Evolutionary conservation across 2,329 filamentous ascomycete genomes (phyloP).

Genomic region (Colletotrichum theobromicola): DNA sequence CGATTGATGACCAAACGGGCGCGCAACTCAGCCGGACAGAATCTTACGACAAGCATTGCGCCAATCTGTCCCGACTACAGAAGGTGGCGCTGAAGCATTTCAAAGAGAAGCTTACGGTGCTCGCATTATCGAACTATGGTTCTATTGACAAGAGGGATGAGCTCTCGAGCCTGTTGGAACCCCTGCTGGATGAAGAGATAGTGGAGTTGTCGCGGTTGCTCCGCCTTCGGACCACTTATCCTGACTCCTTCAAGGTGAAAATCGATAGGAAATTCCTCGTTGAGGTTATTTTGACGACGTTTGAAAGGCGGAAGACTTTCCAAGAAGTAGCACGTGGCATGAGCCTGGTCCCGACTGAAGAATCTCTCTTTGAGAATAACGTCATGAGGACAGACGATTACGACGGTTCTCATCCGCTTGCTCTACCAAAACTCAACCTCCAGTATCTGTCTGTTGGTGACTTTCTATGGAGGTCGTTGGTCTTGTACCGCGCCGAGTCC

Average conservation of each 20-base stretch:
- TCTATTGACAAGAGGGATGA: conserved; percentile 83
- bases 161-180: conserved; percentile 75
- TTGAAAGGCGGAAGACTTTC: conserved; percentile 82
- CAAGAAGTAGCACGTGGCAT: conserved; percentile 77
- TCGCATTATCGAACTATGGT: conserved; percentile 91
- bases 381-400: conserved; percentile 85
- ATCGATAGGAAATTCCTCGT: conserved; percentile 68
- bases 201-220: conserved; percentile 71
- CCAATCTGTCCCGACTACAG: conserved; percentile 79
- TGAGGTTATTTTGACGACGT: conserved; percentile 76
- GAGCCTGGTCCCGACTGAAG: conserved; percentile 83
- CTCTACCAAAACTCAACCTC: conserved; percentile 91
- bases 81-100: conserved; percentile 80
- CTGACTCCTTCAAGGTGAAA: conserved; percentile 68
- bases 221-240: conserved; percentile 83
- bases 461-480: conserved; percentile 94
- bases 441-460: conserved; percentile 96
- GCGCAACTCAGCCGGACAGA: conserved; percentile 74
- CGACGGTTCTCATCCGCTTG: conserved; percentile 84
- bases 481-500: conserved; percentile 86
- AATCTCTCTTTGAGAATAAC: conserved; percentile 77
- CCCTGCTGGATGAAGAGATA: conserved; percentile 78
- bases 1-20: conserved; percentile 90
- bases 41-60: conserved; percentile 82
- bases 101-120: conserved; percentile 86